phyloP scores from a whole-genome alignment of 305 asterid species.

The Solanum hybrid region DNA sequence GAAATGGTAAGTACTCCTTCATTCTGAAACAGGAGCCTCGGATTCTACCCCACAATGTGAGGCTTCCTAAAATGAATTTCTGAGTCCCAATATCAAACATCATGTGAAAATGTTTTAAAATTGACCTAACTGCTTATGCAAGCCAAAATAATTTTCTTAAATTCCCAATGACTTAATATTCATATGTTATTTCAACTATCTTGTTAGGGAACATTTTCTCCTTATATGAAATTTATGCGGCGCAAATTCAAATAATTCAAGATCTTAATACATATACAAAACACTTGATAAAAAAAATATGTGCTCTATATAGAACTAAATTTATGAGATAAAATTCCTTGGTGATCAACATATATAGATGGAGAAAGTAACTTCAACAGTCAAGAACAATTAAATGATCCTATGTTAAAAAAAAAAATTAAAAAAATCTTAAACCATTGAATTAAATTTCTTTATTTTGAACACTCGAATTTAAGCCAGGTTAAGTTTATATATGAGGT shows the following conservation, averaged over 20 bases:
- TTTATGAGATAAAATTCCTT: not conserved
- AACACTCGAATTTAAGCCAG: too few species aligned
- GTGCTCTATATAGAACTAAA: not conserved
- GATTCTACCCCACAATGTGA: not conserved
- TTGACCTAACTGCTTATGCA: not conserved
- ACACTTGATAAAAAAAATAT: not conserved
- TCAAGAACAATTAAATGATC: not conserved
- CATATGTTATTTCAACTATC: not conserved
- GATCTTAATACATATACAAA: not conserved
- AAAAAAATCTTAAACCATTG: too few species aligned
- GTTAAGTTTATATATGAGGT: too few species aligned
- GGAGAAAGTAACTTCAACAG: too few species aligned
- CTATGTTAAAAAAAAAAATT: too few species aligned
- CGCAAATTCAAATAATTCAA: not conserved
- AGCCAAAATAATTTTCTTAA: not conserved
- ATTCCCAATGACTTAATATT: not conserved
- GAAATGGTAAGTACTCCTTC: not conserved
- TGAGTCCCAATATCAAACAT: not conserved
- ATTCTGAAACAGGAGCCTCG: too few species aligned
- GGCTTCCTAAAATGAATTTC: too few species aligned
- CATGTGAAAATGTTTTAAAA: too few species aligned
- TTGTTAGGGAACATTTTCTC: not conserved
- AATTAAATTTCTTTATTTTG: too few species aligned
- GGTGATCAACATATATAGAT: too few species aligned
- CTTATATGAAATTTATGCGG: too few species aligned